Percentiles rank a stretch among this genome's conserved stretches.
These are phyloP conservation scores for Acer negundo DNA, from an alignment of 345 rosid species.

Conservation along the genomic window DNA sequence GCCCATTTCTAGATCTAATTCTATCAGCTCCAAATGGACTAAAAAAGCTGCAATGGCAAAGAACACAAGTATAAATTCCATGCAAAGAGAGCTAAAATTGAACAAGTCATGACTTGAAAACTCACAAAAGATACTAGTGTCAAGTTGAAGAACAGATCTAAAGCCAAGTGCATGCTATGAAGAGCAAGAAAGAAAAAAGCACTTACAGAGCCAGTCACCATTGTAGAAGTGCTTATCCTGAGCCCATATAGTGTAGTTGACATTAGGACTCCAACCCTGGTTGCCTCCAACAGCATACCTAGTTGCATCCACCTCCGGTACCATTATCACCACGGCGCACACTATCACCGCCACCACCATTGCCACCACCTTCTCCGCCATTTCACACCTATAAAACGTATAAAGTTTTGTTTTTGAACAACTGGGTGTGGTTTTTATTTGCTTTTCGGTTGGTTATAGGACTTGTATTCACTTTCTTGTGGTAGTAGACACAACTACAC, in stretches of 20 bases:
- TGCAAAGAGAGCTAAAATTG: constrained; percentile 12
- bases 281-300: constrained; percentile 65
- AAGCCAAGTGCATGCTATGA: constrained; percentile 9
- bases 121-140: background rate
- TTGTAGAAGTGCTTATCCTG: constrained; percentile 75
- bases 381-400: background rate
- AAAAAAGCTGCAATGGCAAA: background rate
- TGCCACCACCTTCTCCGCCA: constrained; percentile 32
- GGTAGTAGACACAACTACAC: background rate
- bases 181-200: constrained; percentile 16
- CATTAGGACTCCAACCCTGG: constrained; percentile 62
- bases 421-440: background rate
- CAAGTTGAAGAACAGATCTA: constrained; percentile 33
- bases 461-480: background rate
- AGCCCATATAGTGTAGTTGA: constrained; percentile 90
- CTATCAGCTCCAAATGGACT: constrained; percentile 14
- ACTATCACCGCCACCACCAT: constrained; percentile 33
- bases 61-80: constrained; percentile 14
- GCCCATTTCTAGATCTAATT: constrained; percentile 32
- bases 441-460: background rate
- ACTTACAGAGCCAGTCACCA: constrained; percentile 95
- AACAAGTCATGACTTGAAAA: background rate
- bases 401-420: constrained; percentile 1
- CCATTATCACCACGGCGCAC: constrained; percentile 35
- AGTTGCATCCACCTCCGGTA: constrained; percentile 52